Evolutionary conservation across 164 flowering plant genomes (phyloP), one percentile per base, ranked within the genome.

Genomic region (Umbellularia californica): DNA sequence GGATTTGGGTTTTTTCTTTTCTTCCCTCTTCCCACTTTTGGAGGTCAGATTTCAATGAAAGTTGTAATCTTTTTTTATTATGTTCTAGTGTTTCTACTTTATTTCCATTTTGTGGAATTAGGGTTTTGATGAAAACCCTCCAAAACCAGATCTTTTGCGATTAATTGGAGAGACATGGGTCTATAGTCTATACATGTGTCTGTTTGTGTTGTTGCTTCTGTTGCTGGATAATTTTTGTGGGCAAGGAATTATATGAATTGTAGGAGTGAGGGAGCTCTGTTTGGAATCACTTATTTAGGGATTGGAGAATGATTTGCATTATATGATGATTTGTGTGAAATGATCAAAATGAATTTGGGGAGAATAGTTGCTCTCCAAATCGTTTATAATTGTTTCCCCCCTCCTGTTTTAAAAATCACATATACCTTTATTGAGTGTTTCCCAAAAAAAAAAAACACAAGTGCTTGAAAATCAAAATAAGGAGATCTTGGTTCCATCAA

Each of bases 71-170:
- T 41, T 41, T 41, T 41, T 41, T 7, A 35, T 19, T 65, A 14
- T 2, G 35, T 15, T n/a, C 2, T 9, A 23, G 12, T 24, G 3
- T 23, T 68, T 17, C 9, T 27, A 1, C 24, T 58, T 28, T 23
- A 30, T 19, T 71, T 58, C 24, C 11, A 6, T 27, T 17, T 13
- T 41, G 9, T 41, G 47, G 15, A 30, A 68, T 19, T 28, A 17
- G 70, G 23, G 50, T 68, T 68, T 9, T 68, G 70, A 28, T 13
- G 19, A n/a, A 68, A 65, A 68, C 50, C 50, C 70, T 14, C 47
- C 50, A 68, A 30, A 33, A 68, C 50, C 70, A 23, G 33, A 68
- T 15, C 41, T 14, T 33, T 68, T 9, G 68, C 5, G 2, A 19
- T 15, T 58, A 19, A 58, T 58, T 58, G 19, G 63, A 4, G 63